Evolutionary conservation across 2,329 filamentous ascomycete genomes (phyloP).

Genomic region (Colletotrichum theobromicola): DNA sequence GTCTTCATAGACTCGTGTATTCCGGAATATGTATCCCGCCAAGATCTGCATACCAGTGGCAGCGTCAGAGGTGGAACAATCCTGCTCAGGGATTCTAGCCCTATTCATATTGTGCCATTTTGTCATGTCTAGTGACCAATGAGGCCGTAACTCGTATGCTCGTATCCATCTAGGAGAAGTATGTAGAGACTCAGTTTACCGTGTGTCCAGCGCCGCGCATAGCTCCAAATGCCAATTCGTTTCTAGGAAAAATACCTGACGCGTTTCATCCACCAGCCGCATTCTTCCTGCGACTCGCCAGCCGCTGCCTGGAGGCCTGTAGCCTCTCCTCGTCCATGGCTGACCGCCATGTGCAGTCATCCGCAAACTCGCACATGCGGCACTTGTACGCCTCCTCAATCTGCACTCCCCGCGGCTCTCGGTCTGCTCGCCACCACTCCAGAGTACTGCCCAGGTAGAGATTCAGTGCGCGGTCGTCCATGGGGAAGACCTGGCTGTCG

Average conservation of each 20-base stretch:
- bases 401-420: conserved; percentile 75
- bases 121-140: background rate
- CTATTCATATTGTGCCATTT: background rate
- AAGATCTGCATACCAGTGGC: background rate
- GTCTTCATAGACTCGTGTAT: background rate
- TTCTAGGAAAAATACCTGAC: rapidly evolving
- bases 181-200: background rate
- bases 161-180: background rate
- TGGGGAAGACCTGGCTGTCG: conserved; percentile 66
- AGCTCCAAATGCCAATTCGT: background rate
- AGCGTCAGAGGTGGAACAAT: background rate
- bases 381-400: conserved; percentile 92
- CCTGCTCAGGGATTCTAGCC: background rate
- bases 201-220: background rate
- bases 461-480: conserved; percentile 68
- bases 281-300: background rate
- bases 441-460: conserved; percentile 73
- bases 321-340: conserved; percentile 66
- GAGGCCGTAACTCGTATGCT: background rate
- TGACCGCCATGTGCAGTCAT: conserved; percentile 79
- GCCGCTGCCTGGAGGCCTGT: background rate
- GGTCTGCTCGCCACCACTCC: conserved; percentile 85
- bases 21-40: background rate
- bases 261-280: background rate
- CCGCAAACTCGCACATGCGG: conserved; percentile 80